phyloP scores from a whole-genome alignment of 176 grass and related monocot genomes.

The Saccharum spontaneum region DNA sequence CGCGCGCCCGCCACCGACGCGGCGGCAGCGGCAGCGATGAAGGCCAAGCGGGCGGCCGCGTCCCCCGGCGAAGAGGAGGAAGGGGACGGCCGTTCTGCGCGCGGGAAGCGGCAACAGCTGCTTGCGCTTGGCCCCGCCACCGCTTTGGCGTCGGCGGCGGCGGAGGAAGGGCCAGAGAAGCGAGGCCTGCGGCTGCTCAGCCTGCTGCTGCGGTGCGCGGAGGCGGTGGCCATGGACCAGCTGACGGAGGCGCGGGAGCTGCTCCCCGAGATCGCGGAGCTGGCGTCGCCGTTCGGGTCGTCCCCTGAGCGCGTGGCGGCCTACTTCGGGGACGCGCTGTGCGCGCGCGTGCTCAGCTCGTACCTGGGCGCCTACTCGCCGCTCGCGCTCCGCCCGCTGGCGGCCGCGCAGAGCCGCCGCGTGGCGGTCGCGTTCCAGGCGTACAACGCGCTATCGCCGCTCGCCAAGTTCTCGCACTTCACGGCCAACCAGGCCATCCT shows the following conservation, averaged over 20 bases:
- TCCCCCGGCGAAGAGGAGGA: conserved; percentile 19
- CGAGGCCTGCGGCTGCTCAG: conserved; percentile 60
- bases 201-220: conserved; percentile 73
- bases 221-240: conserved; percentile 66
- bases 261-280: conserved; percentile 78
- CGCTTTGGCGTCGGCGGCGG: neutral
- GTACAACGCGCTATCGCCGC: conserved; percentile 84
- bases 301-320: conserved; percentile 79
- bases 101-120: conserved; percentile 34
- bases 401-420: conserved; percentile 48
- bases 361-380: conserved; percentile 79
- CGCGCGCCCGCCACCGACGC: conserved; percentile 40
- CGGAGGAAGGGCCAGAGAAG: conserved; percentile 37
- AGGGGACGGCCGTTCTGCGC: neutral
- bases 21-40: conserved; percentile 40
- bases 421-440: conserved; percentile 60
- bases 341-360: conserved; percentile 72
- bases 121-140: neutral
- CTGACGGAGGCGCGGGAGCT: conserved; percentile 67
- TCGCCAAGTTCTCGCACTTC: conserved; percentile 97
- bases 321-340: conserved; percentile 89
- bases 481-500: conserved; percentile 93
- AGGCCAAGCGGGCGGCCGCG: conserved; percentile 51
- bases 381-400: conserved; percentile 35
- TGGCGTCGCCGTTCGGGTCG: conserved; percentile 81